Conservation (phyloP, 257 asterid genomes). For the Nicotiana knightiana region DNA sequence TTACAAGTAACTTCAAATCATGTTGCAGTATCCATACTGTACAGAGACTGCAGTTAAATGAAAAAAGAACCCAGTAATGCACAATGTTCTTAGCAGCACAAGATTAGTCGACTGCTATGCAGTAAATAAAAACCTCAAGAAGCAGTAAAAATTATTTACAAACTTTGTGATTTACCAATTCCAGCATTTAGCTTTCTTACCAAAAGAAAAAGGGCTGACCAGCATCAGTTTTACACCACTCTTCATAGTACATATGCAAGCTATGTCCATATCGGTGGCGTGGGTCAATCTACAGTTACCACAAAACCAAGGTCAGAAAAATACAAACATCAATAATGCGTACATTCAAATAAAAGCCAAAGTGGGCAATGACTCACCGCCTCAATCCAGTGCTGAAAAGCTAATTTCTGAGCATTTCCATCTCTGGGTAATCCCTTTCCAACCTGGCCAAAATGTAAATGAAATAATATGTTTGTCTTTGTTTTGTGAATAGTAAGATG, state of each 20-base stretch:
- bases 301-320: conserved; percentile 4
- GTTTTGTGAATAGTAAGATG: not conserved
- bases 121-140: not conserved
- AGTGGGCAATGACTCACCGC: conserved; percentile 52
- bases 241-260: conserved; percentile 67
- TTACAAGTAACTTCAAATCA: conserved; percentile 4
- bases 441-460: conserved; percentile 48
- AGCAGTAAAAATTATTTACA: not conserved
- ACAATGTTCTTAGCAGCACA: not conserved
- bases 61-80: not conserved
- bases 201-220: conserved; percentile 96
- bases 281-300: conserved; percentile 63
- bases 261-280: conserved; percentile 95
- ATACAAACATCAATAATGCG: not conserved
- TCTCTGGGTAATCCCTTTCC: conserved; percentile 83
- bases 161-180: not conserved
- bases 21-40: not conserved
- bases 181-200: conserved; percentile 37
- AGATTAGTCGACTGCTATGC: not conserved
- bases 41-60: not conserved
- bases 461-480: not conserved
- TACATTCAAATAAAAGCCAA: not conserved
- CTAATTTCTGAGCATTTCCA: conserved; percentile 74
- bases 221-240: conserved; percentile 72
- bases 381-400: conserved; percentile 98